A percentile compares a stretch with the other conserved stretches of the same genome.
These are phyloP conservation scores for Rhypophila decipiens DNA, from an alignment of 495 filamentous ascomycete genomes.

Conservation along the genomic window DNA sequence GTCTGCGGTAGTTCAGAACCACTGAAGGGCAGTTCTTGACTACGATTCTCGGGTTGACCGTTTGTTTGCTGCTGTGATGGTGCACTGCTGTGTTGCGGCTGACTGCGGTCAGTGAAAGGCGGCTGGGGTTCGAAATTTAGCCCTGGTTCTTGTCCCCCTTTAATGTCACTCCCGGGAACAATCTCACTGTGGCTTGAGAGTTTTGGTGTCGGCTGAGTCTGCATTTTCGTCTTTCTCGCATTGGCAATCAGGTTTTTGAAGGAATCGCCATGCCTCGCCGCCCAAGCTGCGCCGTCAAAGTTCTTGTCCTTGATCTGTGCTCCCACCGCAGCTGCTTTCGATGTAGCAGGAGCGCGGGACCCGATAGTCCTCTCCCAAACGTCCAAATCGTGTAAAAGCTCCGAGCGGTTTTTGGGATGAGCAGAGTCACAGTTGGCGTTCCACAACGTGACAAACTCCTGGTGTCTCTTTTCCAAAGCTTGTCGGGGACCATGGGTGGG, in stretches of 20 bases:
- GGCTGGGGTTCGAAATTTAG: too few species aligned
- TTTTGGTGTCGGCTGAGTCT: constrained; percentile 11
- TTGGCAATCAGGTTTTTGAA: constrained; percentile 71
- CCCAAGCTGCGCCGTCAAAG: constrained; percentile 76
- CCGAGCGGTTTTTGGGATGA: constrained; percentile 58
- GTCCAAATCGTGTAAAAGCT: constrained; percentile 71
- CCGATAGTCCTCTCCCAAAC: constrained; percentile 77
- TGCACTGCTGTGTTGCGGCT: too few species aligned
- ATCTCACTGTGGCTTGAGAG: too few species aligned
- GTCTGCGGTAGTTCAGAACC: too few species aligned
- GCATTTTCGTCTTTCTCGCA: constrained; percentile 35
- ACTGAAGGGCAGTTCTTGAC: too few species aligned
- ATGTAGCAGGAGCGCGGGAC: constrained; percentile 31
- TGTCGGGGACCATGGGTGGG: constrained; percentile 58
- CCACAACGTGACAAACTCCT: constrained; percentile 91
- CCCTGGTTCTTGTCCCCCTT: too few species aligned
- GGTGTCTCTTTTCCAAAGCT: constrained; percentile 71
- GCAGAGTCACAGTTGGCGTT: constrained; percentile 92
- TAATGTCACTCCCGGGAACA: too few species aligned
- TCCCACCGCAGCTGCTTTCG: constrained; percentile 21
- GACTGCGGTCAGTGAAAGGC: too few species aligned
- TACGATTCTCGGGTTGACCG: too few species aligned
- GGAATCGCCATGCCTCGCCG: constrained; percentile 58
- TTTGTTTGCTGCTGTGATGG: too few species aligned
- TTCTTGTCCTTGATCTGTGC: constrained; percentile 64